phyloP scores from a whole-genome alignment of 352 stramenopile species.

The Phytophthora hybrid region DNA sequence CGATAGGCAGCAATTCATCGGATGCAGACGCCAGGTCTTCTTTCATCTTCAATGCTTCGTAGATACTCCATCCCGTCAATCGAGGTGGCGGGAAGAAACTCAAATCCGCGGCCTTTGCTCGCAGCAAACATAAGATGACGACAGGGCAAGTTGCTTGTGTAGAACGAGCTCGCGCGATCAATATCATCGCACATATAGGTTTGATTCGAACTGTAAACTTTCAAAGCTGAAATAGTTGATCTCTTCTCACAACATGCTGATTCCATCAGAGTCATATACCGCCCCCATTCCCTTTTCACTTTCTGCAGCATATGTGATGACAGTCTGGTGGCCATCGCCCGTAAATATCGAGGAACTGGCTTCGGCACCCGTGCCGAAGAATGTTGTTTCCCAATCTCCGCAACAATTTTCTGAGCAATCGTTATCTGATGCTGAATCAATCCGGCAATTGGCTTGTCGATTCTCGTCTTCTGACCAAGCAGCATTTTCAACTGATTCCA shows the following conservation, averaged over 20 bases:
- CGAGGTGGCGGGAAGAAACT: not conserved
- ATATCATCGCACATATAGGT: conserved; percentile 7
- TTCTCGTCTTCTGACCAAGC: not conserved
- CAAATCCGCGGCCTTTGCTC: not conserved
- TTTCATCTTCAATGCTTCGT: no score
- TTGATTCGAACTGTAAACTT: conserved; percentile 7
- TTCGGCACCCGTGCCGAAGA: conserved; percentile 1
- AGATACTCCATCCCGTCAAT: no score
- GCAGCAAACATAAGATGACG: not conserved
- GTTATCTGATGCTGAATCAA: no score
- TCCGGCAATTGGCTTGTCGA: no score
- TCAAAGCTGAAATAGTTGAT: conserved; percentile 15
- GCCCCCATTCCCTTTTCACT: conserved; percentile 28
- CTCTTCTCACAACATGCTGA: conserved; percentile 34
- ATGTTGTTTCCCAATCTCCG: no score
- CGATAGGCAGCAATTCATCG: no score
- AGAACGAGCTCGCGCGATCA: not conserved
- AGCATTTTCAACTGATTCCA: not conserved
- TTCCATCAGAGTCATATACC: conserved; percentile 23
- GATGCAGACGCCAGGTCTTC: no score
- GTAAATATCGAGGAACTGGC: conserved; percentile 7
- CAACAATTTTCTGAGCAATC: no score
- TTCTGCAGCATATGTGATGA: conserved; percentile 6
- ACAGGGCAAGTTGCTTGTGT: not conserved
- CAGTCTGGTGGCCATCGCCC: not conserved